Evolutionary conservation across 2,329 filamentous ascomycete species (phyloP).

Genomic region (Colletotrichum theobromicola): DNA sequence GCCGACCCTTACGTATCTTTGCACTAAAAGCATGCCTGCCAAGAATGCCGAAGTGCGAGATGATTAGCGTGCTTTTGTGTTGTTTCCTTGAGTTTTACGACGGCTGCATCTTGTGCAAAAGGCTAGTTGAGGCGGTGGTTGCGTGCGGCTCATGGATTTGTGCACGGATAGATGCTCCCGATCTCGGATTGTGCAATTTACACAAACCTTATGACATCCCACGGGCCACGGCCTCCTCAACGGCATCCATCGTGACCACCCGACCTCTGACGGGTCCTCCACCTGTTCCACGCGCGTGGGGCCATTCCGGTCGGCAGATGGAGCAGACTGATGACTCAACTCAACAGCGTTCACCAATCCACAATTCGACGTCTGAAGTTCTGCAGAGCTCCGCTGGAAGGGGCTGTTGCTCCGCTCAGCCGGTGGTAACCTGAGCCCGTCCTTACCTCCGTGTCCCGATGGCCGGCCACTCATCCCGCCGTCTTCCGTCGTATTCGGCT

Average conservation of each 20-base stretch:
- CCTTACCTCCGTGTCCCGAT: neutral
- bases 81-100: constrained; percentile 1
- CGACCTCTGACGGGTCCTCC: neutral
- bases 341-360: neutral
- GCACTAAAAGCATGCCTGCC: neutral
- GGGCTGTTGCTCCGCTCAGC: neutral
- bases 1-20: neutral
- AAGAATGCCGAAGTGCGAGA: constrained; percentile 1
- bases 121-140: neutral
- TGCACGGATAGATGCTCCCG: neutral
- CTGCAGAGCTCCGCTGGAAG: neutral
- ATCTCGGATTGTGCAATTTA: neutral
- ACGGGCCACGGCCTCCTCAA: neutral
- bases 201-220: neutral
- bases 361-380: neutral
- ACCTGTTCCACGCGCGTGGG: neutral
- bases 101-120: constrained; percentile 11
- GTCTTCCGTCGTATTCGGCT: neutral
- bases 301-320: neutral
- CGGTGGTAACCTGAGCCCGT: neutral
- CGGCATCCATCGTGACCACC: neutral
- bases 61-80: neutral
- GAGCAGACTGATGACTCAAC: neutral
- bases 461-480: neutral
- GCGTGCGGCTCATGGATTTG: constrained; percentile 7